phyloP scores from a whole-genome alignment of 192 early-diverging fungal genomes.

The Phycomyces nitens region DNA sequence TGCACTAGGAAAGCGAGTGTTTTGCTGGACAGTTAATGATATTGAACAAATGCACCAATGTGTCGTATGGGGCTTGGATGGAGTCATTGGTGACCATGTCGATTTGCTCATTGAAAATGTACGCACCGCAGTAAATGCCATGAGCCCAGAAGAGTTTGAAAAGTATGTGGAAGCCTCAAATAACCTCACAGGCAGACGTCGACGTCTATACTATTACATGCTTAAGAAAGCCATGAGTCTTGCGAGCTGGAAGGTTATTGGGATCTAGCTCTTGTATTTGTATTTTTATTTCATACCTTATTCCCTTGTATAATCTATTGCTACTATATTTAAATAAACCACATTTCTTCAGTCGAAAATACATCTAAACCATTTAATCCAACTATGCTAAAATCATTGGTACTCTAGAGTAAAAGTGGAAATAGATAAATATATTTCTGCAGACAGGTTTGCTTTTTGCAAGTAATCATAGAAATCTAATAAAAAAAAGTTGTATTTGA shows the following conservation, averaged over 20 bases:
- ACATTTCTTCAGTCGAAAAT: no score
- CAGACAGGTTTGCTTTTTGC: no score
- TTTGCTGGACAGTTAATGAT: conserved; percentile 53
- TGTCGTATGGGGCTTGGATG: conserved; percentile 46
- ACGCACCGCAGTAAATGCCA: neutral
- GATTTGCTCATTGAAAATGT: conserved; percentile 26
- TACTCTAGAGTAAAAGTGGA: no score
- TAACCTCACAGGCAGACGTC: neutral
- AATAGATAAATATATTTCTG: no score
- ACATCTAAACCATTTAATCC: no score
- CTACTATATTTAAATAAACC: no score
- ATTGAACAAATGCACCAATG: conserved; percentile 33
- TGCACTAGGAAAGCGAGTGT: conserved; percentile 38
- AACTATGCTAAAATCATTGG: no score
- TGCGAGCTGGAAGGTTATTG: conserved; percentile 23
- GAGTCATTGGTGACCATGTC: conserved; percentile 47
- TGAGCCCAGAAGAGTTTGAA: neutral
- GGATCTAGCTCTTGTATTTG: neutral
- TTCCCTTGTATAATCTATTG: no score
- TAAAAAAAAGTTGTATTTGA: no score
- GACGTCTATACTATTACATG: conserved; percentile 10
- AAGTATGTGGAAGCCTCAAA: neutral
- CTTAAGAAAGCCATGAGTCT: conserved; percentile 9
- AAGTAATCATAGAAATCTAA: no score
- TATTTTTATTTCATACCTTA: no score